A percentile compares a stretch with the other conserved stretches of the same genome.
phyloP scores from a whole-genome alignment of 2,329 filamentous ascomycete species.

The Cladosporium sp. region DNA sequence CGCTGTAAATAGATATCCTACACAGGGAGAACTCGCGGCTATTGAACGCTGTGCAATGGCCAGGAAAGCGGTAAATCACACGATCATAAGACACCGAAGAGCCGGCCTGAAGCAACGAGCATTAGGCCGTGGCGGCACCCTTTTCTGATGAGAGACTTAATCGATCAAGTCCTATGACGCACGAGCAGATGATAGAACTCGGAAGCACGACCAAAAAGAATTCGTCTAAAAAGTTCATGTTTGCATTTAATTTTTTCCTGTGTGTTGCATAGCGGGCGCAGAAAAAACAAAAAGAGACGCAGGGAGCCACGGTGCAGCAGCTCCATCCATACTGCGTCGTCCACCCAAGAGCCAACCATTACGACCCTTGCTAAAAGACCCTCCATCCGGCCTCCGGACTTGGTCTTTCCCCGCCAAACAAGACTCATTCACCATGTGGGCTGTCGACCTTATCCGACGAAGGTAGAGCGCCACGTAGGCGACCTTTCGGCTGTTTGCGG shows the following conservation, averaged over 20 bases:
- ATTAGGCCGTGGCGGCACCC: no score
- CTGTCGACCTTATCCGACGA: constrained; percentile 8
- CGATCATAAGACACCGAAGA: no score
- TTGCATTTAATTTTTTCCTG: constrained; percentile 14
- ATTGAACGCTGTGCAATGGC: no score
- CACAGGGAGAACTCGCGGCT: no score
- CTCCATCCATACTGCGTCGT: not conserved
- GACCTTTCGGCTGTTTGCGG: constrained; percentile 18
- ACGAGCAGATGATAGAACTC: not conserved
- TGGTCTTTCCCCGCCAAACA: not conserved
- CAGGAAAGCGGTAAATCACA: no score
- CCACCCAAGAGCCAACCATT: constrained; percentile 3
- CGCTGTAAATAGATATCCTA: no score
- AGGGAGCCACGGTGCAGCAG: not conserved
- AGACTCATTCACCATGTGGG: not conserved
- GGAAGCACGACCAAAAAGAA: not conserved
- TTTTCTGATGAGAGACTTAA: not conserved
- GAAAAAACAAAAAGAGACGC: not conserved
- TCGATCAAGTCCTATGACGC: not conserved
- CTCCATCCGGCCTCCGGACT: not conserved
- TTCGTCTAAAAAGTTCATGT: constrained; percentile 13
- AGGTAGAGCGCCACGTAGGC: not conserved
- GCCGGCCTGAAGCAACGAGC: not conserved
- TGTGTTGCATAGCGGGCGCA: constrained; percentile 2
- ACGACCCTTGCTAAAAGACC: constrained; percentile 1